Conservation (phyloP, 2,329 filamentous ascomycete species). For the Tolypocladium pustulatum region DNA sequence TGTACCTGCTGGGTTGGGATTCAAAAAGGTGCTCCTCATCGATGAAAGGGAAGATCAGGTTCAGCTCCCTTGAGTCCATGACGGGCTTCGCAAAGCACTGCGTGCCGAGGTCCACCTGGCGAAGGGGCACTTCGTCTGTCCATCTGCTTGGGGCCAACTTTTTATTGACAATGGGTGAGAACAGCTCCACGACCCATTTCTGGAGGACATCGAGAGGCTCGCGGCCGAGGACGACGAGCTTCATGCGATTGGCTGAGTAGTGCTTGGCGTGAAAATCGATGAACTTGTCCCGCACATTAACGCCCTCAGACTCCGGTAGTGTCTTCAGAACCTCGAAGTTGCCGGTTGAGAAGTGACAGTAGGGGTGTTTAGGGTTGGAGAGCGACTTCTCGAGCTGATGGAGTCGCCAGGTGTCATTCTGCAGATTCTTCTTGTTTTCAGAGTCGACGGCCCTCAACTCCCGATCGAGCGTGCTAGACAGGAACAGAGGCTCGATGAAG, state of each 20-base stretch:
- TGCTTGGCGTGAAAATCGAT: slow-evolving; percentile 84
- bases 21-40: slow-evolving; percentile 75
- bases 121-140: slow-evolving; percentile 39
- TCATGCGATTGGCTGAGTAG: slow-evolving; percentile 92
- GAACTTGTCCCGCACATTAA: slow-evolving; percentile 83
- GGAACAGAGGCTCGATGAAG: slow-evolving; percentile 80
- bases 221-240: slow-evolving; percentile 74
- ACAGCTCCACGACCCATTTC: slow-evolving; percentile 74
- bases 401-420: slow-evolving; percentile 79
- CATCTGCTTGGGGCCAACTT: slow-evolving; percentile 53
- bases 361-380: slow-evolving; percentile 81
- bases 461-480: slow-evolving; percentile 73
- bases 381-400: slow-evolving; percentile 80
- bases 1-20: slow-evolving; percentile 73
- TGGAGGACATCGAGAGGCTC: slow-evolving; percentile 76
- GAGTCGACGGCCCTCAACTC: slow-evolving; percentile 86
- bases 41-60: slow-evolving; percentile 73
- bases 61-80: slow-evolving; percentile 73
- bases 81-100: slow-evolving; percentile 86
- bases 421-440: slow-evolving; percentile 95
- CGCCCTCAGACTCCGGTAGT: slow-evolving; percentile 63
- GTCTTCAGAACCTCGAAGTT: slow-evolving; percentile 81
- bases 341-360: slow-evolving; percentile 84
- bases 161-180: slow-evolving; percentile 74
- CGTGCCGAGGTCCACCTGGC: slow-evolving; percentile 41